Base-by-base conservation (phyloP, 2,329 filamentous ascomycete species). In the Trichoderma endophyticum region DNA sequence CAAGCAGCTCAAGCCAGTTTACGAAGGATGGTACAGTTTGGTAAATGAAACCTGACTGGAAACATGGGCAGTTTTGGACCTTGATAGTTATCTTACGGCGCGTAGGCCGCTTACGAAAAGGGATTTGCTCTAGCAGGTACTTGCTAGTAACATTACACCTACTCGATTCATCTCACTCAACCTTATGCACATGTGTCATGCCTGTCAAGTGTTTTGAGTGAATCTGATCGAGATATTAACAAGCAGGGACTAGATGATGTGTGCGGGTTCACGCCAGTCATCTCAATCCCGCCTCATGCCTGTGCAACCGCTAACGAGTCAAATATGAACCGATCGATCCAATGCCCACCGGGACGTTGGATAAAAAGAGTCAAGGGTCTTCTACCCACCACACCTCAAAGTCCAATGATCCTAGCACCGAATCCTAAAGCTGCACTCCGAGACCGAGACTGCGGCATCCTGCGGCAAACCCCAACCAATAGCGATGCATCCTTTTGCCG, bases 381-480 rank as follows among this genome's bases (percentile, higher is more conserved):
- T 5, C 48, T 9, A 11, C 51, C n/a, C 28, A 36, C 26, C 7
- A 26, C 28, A 43, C 18, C 51, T 57, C 7, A 18, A 18, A 28
- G 18, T 7, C 54, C 51, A 24, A 60, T 59, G 36, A 26, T 28
- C 26, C 34, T 21, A 12, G 28, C 24, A 28, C 39, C 32, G 54
- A 32, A 43, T 30, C 21, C 26, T 18, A 32, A 30, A 21, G 51
- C 36, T 59, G 54, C 15, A 30, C 26, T 32, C 54, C 65, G 65
- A 61, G 36, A 51, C 43, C 43, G 43, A 51, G 4, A n/a, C n/a
- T 69, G 66, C 66, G 66, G 66, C 66, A 61, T 69, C 56, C 21
- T 69, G 66, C 66, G 66, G 66, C 66, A 61, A 32, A 61, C 26
- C n/a, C 28, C 6, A 28, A 7, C 66, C 66, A 56, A 69, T 61